Evolutionary conservation across 345 rosid species (phyloP), one percentile per base, ranked within the genome.

Genomic region (Euphorbia tirucalli): DNA sequence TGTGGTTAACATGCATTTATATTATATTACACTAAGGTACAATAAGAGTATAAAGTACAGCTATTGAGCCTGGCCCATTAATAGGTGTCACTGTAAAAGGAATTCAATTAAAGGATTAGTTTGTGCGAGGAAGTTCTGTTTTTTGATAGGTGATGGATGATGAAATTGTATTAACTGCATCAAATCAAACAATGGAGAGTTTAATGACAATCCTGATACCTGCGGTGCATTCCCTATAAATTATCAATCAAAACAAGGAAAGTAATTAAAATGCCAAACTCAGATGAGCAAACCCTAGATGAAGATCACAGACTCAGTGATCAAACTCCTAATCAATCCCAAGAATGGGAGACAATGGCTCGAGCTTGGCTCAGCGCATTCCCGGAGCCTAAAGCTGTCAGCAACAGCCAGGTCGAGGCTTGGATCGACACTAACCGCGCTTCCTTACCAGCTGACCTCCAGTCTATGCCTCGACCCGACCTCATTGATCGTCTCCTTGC

Each of bases 291-390:
- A 70, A 68, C 64, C 78, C 68, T 67, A 72, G 74, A 65, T 32
- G 75, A 66, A 52, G 69, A 78, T 14, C 60, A n/a, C 39, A 46
- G 31, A 18, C 37, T 35, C 27, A 57, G 11, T 41, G 78, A 71
- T 21, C 68, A 61, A 55, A 79, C 67, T 75, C 81, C 69, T 25
- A 89, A 83, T 72, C 96, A 85, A 59, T 71, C 97, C 16, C 90
- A 89, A 65, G 97, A 88, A 84, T 95, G 99, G 99, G 91, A 88
- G 74, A 83, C 90, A 19, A 84, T 95, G 97, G 97, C 97, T 50
- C 81, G 80, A 66, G 95, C 96, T 13, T 95, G 99, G 97, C 79
- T 92, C 57, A 60, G 82, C 32, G 90, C 97, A 3, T 94, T 95
- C 81, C 90, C 97, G 0, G 97, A 90, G 69, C 96, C 91, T 2